These are phyloP conservation scores for Erodium maritimum DNA, from an alignment of 345 rosid species.

Conservation along the genomic window DNA sequence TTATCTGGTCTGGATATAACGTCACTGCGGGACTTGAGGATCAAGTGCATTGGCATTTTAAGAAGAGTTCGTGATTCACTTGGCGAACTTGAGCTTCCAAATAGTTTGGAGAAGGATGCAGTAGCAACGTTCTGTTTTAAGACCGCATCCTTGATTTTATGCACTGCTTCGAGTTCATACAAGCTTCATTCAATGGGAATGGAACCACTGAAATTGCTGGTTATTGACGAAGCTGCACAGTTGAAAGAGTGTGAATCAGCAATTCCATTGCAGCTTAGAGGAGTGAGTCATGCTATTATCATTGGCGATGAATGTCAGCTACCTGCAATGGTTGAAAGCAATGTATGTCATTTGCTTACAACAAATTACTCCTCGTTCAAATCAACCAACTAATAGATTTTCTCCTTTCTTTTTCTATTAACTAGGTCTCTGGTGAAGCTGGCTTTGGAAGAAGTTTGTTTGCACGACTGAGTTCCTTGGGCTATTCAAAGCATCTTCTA, in stretches of 20 bases:
- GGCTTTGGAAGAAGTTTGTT: conserved; percentile 59
- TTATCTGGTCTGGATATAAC: neutral
- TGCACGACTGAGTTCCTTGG: conserved; percentile 39
- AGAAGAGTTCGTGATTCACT: conserved; percentile 8
- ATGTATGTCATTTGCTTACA: conserved; percentile 16
- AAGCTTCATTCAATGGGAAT: conserved; percentile 16
- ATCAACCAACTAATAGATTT: neutral
- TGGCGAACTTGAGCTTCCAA: conserved; percentile 16
- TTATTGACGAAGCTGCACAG: conserved; percentile 61
- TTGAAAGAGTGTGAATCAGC: conserved; percentile 45
- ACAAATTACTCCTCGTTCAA: neutral
- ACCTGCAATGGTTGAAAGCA: conserved; percentile 36
- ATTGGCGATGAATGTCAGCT: conserved; percentile 47
- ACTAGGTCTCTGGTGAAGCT: conserved; percentile 25
- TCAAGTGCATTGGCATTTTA: conserved; percentile 19
- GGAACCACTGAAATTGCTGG: conserved; percentile 26
- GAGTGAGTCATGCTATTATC: conserved; percentile 27
- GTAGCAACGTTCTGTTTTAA: conserved; percentile 24
- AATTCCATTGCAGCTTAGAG: conserved; percentile 37
- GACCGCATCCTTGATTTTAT: conserved; percentile 23
- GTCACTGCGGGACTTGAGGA: neutral
- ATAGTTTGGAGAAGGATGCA: neutral
- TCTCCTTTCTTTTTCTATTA: neutral
- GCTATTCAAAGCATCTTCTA: conserved; percentile 35
- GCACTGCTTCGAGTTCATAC: conserved; percentile 29